phyloP scores from a whole-genome alignment of 2,329 filamentous ascomycete genomes.

The Drechmeria coniospora region DNA sequence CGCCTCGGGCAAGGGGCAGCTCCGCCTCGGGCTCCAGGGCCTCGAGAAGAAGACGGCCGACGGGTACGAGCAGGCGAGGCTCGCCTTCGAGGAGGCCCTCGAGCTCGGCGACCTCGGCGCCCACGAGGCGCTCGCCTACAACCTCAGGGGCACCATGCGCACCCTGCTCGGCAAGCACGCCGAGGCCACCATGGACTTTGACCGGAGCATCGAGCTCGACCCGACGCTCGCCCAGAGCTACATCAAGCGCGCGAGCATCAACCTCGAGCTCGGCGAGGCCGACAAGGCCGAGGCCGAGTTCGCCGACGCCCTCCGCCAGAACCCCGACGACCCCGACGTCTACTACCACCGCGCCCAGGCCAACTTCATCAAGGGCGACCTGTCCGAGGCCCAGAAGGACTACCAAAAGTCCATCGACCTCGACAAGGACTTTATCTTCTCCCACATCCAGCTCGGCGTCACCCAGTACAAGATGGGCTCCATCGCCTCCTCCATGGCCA shows the following conservation, averaged over 20 bases:
- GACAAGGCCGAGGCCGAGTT: constrained; percentile 84
- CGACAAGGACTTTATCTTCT: constrained; percentile 94
- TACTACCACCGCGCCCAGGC: constrained; percentile 98
- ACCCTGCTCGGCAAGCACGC: constrained; percentile 83
- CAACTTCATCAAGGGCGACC: constrained; percentile 93
- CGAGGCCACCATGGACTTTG: constrained; percentile 68
- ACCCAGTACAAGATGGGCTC: constrained; percentile 79
- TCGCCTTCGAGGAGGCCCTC: constrained; percentile 75
- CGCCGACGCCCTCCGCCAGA: constrained; percentile 67
- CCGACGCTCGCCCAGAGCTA: constrained; percentile 86
- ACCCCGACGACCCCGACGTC: constrained; percentile 83
- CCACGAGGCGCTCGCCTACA: constrained; percentile 82
- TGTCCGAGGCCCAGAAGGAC: constrained; percentile 86
- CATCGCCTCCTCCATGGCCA: constrained; percentile 19
- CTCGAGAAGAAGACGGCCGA: constrained; percentile 79
- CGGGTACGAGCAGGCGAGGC: constrained; percentile 76
- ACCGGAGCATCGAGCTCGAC: constrained; percentile 84
- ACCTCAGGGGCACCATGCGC: constrained; percentile 90
- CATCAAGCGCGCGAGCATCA: constrained; percentile 97
- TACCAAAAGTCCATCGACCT: constrained; percentile 99
- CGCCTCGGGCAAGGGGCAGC: constrained; percentile 66
- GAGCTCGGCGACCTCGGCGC: constrained; percentile 67
- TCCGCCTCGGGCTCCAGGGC: constrained; percentile 68
- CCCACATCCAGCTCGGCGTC: constrained; percentile 95
- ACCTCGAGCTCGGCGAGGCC: constrained; percentile 78